Conservation (phyloP, 2,329 filamentous ascomycete genomes). For the Chaetomium olivaceum region DNA sequence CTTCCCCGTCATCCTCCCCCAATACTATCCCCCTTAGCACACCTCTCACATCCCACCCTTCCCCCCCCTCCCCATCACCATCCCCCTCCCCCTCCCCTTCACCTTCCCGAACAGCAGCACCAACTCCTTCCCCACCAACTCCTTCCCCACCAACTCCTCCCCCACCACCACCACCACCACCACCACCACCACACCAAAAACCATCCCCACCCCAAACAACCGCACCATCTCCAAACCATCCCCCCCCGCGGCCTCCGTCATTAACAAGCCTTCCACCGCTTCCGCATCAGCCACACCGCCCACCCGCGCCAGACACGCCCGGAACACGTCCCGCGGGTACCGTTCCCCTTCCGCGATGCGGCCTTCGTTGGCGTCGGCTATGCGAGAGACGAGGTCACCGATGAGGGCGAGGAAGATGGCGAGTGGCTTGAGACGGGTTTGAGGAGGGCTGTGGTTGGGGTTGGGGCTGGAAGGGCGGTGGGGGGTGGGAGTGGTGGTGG, state of each 20-base stretch:
- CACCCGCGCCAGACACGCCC: slow-evolving; percentile 30
- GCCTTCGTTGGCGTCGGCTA: slow-evolving; percentile 34
- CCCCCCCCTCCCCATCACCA: not conserved
- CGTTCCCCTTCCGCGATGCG: slow-evolving; percentile 26
- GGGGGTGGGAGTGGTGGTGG: not conserved
- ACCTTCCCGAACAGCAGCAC: too few relatives aligned
- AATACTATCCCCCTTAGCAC: slow-evolving; percentile 13
- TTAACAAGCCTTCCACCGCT: slow-evolving; percentile 24
- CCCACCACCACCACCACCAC: too few relatives aligned
- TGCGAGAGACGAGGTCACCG: slow-evolving; percentile 34
- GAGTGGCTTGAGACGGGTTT: slow-evolving; percentile 16
- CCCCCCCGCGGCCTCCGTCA: too few relatives aligned
- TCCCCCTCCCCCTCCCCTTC: not conserved
- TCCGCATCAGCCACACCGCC: not conserved
- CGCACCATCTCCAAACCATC: slow-evolving; percentile 31
- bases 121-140: too few relatives aligned
- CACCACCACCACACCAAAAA: too few relatives aligned
- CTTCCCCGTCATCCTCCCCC: not conserved
- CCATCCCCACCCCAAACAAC: slow-evolving; percentile 24
- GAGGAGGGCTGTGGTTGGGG: not conserved
- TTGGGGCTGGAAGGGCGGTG: too few relatives aligned
- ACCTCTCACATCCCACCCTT: slow-evolving; percentile 18
- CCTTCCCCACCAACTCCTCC: too few relatives aligned
- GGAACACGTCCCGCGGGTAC: slow-evolving; percentile 35
- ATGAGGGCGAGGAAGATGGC: slow-evolving; percentile 37